Evolutionary conservation across 495 filamentous ascomycete genomes (phyloP).

Genomic region (Bacidia gigantensis): DNA sequence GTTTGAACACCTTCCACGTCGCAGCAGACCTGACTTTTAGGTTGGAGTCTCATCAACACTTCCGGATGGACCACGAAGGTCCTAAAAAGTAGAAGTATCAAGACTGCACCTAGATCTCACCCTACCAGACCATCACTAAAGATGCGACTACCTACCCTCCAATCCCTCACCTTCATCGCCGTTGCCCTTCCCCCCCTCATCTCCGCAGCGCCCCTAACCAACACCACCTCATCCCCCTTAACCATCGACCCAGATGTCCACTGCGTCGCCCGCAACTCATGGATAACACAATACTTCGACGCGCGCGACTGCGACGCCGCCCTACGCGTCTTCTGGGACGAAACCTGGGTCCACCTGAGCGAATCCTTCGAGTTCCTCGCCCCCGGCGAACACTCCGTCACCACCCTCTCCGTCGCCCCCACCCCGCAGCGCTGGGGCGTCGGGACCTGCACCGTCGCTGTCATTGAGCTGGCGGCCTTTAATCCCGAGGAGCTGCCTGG

Average conservation of each 20-base stretch:
- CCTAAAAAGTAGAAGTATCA: too few relatives aligned
- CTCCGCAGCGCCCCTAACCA: background rate
- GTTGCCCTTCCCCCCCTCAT: background rate
- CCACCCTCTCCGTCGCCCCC: background rate
- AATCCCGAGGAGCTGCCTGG: background rate
- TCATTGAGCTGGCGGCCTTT: background rate
- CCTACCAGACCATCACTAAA: too few relatives aligned
- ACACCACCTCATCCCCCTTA: background rate
- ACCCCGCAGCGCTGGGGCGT: background rate
- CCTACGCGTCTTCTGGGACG: background rate
- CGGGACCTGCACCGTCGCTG: background rate
- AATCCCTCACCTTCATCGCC: too few relatives aligned
- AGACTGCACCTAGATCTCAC: too few relatives aligned
- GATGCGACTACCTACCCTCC: too few relatives aligned
- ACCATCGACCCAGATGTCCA: background rate
- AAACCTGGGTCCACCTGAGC: background rate
- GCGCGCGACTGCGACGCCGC: background rate
- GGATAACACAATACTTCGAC: background rate
- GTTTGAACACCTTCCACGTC: too few relatives aligned
- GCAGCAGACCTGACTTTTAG: too few relatives aligned
- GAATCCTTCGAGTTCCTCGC: constrained; percentile 1
- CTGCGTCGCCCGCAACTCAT: background rate
- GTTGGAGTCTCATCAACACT: too few relatives aligned
- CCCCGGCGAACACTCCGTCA: background rate
- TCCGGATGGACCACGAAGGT: too few relatives aligned